These are phyloP conservation scores for Fusarium sp. DNA, from an alignment of 2,329 filamentous ascomycete species.

Conservation along the genomic window DNA sequence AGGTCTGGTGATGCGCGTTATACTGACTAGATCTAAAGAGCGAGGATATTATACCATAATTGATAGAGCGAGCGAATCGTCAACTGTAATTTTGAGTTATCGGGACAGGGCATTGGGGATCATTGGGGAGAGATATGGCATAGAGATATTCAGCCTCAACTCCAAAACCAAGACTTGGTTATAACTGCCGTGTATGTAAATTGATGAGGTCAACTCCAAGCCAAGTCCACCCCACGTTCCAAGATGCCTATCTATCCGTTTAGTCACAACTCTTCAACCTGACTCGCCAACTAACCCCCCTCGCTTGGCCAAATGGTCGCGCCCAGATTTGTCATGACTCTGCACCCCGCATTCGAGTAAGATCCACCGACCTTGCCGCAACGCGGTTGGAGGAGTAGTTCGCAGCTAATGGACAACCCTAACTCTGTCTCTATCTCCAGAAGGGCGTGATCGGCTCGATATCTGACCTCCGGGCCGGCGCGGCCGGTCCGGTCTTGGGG, in stretches of 20 bases:
- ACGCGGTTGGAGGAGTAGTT: slow-evolving; percentile 15
- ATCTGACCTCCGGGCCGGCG: slow-evolving; percentile 20
- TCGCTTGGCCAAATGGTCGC: slow-evolving; percentile 10
- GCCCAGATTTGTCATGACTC: slow-evolving; percentile 24
- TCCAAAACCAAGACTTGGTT: neutral
- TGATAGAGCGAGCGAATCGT: neutral
- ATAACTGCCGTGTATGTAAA: neutral
- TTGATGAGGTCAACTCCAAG: neutral
- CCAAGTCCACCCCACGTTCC: neutral
- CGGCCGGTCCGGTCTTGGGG: slow-evolving; percentile 3
- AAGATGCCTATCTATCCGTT: neutral
- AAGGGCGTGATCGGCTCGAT: slow-evolving; percentile 22
- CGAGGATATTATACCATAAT: neutral
- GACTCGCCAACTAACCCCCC: neutral
- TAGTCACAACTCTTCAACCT: slow-evolving; percentile 1
- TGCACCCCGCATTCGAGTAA: slow-evolving; percentile 17
- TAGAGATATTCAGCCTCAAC: neutral
- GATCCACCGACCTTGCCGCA: slow-evolving; percentile 12
- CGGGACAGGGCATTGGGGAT: neutral
- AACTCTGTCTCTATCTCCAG: slow-evolving; percentile 11
- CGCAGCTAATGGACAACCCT: neutral
- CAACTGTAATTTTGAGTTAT: neutral
- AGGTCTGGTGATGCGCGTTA: slow-evolving; percentile 21
- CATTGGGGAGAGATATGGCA: neutral
- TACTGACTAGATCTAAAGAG: slow-evolving; percentile 26